phyloP scores from a whole-genome alignment of 257 asterid genomes.

The Linaria vulgaris region DNA sequence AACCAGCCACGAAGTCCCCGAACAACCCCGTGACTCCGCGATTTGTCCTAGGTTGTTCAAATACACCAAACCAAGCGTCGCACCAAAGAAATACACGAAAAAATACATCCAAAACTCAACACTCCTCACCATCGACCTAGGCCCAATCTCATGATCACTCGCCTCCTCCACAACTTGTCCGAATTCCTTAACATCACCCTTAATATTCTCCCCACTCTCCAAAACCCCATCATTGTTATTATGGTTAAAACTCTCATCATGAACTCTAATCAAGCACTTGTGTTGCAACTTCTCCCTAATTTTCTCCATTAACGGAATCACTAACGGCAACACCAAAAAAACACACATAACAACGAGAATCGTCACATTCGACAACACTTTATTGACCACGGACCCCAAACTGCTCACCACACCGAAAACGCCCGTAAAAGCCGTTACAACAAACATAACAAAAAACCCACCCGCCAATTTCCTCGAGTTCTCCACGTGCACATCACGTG shows the following conservation, averaged over 20 bases:
- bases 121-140: slow-evolving; percentile 46
- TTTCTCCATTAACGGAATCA: slow-evolving; percentile 47
- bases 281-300: slow-evolving; percentile 37
- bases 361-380: slow-evolving; percentile 11
- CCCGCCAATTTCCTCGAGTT: slow-evolving; percentile 45
- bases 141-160: slow-evolving; percentile 47
- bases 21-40: slow-evolving; percentile 64
- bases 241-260: slow-evolving; percentile 22
- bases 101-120: slow-evolving; percentile 70
- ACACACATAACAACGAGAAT: slow-evolving; percentile 37
- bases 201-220: slow-evolving; percentile 19
- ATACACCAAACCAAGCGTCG: slow-evolving; percentile 69
- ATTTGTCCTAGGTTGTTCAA: slow-evolving; percentile 74
- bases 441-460: slow-evolving; percentile 61
- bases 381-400: slow-evolving; percentile 25
- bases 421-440: slow-evolving; percentile 50
- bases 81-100: slow-evolving; percentile 63
- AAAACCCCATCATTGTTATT: background rate
- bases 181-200: background rate
- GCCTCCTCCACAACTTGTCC: slow-evolving; percentile 21
- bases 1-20: slow-evolving; percentile 48
- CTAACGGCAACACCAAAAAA: slow-evolving; percentile 40
- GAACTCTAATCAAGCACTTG: slow-evolving; percentile 52
- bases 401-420: slow-evolving; percentile 56
- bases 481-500: slow-evolving; percentile 32